Evolutionary conservation across 331 rosid species (phyloP).

Genomic region (Saraca asoca): DNA sequence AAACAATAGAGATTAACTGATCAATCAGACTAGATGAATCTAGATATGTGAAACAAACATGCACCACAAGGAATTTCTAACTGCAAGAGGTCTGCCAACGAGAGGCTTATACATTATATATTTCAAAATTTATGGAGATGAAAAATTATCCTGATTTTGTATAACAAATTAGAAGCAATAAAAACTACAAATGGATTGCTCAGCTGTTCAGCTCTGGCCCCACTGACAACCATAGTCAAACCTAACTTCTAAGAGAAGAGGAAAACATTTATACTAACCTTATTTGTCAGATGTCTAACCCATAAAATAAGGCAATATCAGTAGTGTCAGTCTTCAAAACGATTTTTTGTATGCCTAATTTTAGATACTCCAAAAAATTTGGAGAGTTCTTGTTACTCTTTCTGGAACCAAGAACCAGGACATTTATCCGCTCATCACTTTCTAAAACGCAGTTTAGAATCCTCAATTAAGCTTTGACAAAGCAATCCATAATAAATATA

Average conservation of each 20-base stretch:
- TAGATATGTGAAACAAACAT: conserved; percentile 20
- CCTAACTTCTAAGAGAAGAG: neutral
- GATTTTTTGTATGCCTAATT: conserved; percentile 5
- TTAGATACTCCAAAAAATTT: conserved; percentile 12
- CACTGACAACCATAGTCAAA: neutral
- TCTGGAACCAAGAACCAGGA: neutral
- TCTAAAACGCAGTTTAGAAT: neutral
- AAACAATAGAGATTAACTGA: conserved; percentile 38
- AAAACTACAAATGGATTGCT: conserved; percentile 17
- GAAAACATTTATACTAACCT: conserved; percentile 9
- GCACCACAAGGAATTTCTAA: conserved; percentile 22
- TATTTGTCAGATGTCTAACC: conserved; percentile 5
- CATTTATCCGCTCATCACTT: neutral
- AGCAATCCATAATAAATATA: neutral
- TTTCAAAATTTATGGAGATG: conserved; percentile 8
- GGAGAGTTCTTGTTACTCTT: neutral
- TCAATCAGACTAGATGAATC: conserved; percentile 22
- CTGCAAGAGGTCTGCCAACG: conserved; percentile 7
- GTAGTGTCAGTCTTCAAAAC: neutral
- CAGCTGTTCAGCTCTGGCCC: conserved; percentile 11
- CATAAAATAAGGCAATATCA: conserved; percentile 14
- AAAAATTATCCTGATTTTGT: conserved; percentile 6
- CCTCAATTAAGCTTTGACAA: neutral
- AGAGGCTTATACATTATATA: neutral
- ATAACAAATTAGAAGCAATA: conserved; percentile 4